Evolutionary conservation across 1,284 basidiomycete species (phyloP).

Genomic region (Sutorius eximius): DNA sequence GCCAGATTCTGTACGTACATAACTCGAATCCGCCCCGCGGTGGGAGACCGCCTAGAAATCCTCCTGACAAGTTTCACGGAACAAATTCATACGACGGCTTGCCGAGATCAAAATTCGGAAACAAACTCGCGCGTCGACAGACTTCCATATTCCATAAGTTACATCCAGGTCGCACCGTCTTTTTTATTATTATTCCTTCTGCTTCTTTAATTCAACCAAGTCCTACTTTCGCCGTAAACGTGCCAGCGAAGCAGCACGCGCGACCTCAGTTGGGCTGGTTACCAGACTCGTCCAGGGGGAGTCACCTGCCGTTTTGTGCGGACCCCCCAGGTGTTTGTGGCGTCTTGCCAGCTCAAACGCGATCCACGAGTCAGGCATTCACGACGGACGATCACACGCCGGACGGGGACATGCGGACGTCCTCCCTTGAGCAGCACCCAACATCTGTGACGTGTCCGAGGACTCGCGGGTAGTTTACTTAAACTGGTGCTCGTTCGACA

Average conservation of each 20-base stretch:
- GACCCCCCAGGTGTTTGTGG: neutral
- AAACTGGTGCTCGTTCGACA: too few relatives aligned
- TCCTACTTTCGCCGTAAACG: constrained; percentile 2
- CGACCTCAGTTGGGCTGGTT: neutral
- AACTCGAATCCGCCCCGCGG: constrained; percentile 10
- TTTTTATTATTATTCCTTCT: neutral
- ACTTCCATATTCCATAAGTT: neutral
- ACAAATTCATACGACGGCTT: neutral
- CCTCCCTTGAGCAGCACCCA: neutral
- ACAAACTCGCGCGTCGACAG: neutral
- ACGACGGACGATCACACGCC: constrained; percentile 6
- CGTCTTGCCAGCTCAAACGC: neutral
- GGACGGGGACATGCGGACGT: neutral
- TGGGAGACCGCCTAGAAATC: constrained; percentile 13
- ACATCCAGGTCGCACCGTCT: neutral
- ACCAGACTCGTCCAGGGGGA: constrained; percentile 8
- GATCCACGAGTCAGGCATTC: constrained; percentile 6
- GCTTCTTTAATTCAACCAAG: neutral
- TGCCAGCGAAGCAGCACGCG: constrained; percentile 2
- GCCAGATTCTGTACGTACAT: constrained; percentile 6
- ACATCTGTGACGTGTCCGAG: constrained; percentile 17
- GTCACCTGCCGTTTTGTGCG: constrained; percentile 5
- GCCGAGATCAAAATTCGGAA: constrained; percentile 10
- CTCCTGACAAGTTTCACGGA: constrained; percentile 23
- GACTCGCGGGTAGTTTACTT: constrained; percentile 6